Evolutionary conservation across 202 grass and related monocot genomes (phyloP), one percentile per base, ranked within the genome.

Genomic region (Miscanthus sacchariflorus): DNA sequence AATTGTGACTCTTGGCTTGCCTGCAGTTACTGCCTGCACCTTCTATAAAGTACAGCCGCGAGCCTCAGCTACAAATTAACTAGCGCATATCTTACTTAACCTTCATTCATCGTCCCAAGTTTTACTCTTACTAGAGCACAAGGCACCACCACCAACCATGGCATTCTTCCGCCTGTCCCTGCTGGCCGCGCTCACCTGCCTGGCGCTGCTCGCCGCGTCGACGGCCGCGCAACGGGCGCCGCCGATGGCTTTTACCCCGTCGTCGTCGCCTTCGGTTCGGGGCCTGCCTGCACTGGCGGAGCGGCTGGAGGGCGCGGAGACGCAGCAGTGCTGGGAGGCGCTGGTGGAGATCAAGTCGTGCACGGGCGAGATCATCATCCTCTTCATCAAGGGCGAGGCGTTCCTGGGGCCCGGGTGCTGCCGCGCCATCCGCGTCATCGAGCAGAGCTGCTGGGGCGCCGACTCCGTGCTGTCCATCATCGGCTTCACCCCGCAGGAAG

Each of bases 321-420:
- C 84, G 25, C 76, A 85, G 85, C 91, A 92, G 56, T 98, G 96
- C 88, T 96, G 94, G 92, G 86, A 92, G 74, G 82, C 88, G 72
- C 85, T 98, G 77, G 68, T 95, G 50, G 89, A 96, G 70, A 89
- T 98, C 75, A 88, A 90, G 44, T 92, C 96, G 6, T 98, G 96
- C 91, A 98, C 89, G 21, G 90, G 90, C 46, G 94, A 98, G 81
- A 93, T 98, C 83, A 92, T 98, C 87, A 91, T 98, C 54, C 94
- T 92, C 89, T 84, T 96, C 92, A 27, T 98, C 85, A 94, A 94
- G 74, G 96, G 96, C 68, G 89, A 94, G 91, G 81, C 94, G 7
- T 96, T 96, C 81, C 87, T 98, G n/a, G 96, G 94, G 0, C 87
- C 92, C 2, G 80, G 85, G 0, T 98, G 96, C 90, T 98, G 92